Evolutionary conservation across 192 early-diverging fungal genomes (phyloP).

Genomic region (Geranomyces variabilis): DNA sequence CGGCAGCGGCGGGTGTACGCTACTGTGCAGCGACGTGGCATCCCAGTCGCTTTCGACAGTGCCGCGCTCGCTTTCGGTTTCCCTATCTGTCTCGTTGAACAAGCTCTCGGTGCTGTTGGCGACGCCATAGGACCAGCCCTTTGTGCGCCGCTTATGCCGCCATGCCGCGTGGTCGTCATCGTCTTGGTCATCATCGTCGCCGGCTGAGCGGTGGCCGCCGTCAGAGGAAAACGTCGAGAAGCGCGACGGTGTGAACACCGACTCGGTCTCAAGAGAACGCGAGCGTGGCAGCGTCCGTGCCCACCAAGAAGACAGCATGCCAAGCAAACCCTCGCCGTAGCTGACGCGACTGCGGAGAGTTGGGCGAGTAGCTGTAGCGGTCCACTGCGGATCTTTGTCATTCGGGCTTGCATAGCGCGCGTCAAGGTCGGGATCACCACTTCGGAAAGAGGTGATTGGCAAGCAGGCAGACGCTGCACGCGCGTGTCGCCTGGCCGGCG

Average conservation of each 20-base stretch:
- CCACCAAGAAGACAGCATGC: background rate
- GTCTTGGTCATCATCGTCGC: background rate
- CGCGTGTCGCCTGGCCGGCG: background rate
- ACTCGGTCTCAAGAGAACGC: background rate
- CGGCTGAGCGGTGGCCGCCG: background rate
- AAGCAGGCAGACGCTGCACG: background rate
- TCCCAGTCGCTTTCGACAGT: constrained; percentile 1
- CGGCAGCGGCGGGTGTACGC: background rate
- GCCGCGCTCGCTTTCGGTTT: background rate
- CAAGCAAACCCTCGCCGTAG: background rate
- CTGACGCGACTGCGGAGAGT: background rate
- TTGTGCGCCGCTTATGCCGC: background rate
- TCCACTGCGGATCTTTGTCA: background rate
- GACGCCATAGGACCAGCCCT: background rate
- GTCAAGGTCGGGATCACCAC: background rate
- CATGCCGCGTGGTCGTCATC: background rate
- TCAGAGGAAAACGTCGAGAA: background rate
- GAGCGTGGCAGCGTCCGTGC: background rate
- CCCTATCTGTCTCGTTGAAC: background rate
- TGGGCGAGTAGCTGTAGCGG: background rate
- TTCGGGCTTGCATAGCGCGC: background rate
- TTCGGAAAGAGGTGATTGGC: background rate
- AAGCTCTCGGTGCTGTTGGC: background rate
- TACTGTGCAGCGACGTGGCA: background rate
- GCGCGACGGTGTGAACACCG: background rate